These are phyloP conservation scores for Arachis stenosperma DNA, from an alignment of 306 rosid species.

Conservation along the genomic window DNA sequence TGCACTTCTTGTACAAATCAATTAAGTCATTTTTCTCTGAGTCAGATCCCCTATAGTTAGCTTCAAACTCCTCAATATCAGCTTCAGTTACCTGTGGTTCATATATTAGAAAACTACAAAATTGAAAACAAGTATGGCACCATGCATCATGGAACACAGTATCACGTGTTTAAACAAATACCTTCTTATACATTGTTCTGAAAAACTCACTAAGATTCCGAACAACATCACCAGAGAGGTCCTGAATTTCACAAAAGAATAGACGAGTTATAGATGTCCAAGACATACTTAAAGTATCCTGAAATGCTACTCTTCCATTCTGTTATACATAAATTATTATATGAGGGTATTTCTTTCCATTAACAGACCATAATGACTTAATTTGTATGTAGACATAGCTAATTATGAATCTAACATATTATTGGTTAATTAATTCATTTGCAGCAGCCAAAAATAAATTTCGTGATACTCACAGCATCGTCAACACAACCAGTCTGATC, in stretches of 20 bases:
- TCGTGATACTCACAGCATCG: slow-evolving; percentile 68
- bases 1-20: slow-evolving; percentile 62
- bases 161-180: slow-evolving; percentile 34
- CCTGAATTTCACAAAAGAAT: slow-evolving; percentile 56
- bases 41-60: slow-evolving; percentile 80
- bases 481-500: slow-evolving; percentile 91
- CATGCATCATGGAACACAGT: slow-evolving; percentile 17
- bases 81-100: slow-evolving; percentile 76
- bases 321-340: background rate
- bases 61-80: slow-evolving; percentile 88
- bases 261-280: slow-evolving; percentile 5
- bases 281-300: slow-evolving; percentile 10
- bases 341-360: background rate
- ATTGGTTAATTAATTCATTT: background rate
- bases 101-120: background rate
- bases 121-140: background rate
- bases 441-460: background rate
- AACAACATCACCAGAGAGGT: slow-evolving; percentile 80
- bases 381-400: background rate
- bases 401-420: slow-evolving; percentile 3
- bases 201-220: slow-evolving; percentile 73
- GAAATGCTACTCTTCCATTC: slow-evolving; percentile 8
- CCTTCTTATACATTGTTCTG: slow-evolving; percentile 76
- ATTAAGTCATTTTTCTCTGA: slow-evolving; percentile 83
- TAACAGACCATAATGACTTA: background rate